Conservation (phyloP, 78 protist species). For the Andalucia godoyi region DNA sequence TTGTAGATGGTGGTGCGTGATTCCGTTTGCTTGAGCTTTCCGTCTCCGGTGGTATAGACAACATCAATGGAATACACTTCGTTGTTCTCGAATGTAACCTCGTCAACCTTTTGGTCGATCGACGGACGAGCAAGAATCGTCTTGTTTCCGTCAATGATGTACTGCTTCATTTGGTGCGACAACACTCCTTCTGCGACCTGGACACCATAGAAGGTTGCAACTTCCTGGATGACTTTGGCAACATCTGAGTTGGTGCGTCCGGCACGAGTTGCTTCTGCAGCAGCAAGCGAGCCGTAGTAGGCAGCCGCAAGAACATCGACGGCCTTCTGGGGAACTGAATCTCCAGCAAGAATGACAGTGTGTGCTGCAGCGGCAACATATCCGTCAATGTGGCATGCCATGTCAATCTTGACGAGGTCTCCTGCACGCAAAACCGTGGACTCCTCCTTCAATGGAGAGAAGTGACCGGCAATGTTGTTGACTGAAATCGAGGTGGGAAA, state of each 20-base stretch:
- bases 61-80: constrained; percentile 81
- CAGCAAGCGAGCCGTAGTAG: constrained; percentile 70
- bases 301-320: constrained; percentile 90
- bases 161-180: constrained; percentile 76
- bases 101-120: constrained; percentile 36
- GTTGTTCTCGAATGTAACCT: constrained; percentile 19
- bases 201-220: constrained; percentile 40
- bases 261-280: constrained; percentile 25
- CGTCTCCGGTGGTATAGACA: constrained; percentile 73
- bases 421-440: constrained; percentile 43
- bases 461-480: constrained; percentile 87
- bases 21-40: constrained; percentile 43
- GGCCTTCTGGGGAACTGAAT: background rate
- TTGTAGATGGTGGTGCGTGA: constrained; percentile 49
- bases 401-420: constrained; percentile 91
- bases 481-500: constrained; percentile 92
- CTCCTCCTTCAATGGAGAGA: constrained; percentile 69
- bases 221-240: constrained; percentile 48
- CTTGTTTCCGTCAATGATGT: constrained; percentile 74
- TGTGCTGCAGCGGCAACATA: constrained; percentile 71
- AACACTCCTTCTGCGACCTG: constrained; percentile 79
- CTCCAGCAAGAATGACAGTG: constrained; percentile 64
- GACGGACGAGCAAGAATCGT: constrained; percentile 36
- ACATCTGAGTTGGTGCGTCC: constrained; percentile 42
- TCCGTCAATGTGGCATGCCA: constrained; percentile 92